A percentile compares a stretch with the other conserved stretches of the same genome.
Conservation (phyloP, 2,329 filamentous ascomycete genomes). For the Fusarium sarcochroum region DNA sequence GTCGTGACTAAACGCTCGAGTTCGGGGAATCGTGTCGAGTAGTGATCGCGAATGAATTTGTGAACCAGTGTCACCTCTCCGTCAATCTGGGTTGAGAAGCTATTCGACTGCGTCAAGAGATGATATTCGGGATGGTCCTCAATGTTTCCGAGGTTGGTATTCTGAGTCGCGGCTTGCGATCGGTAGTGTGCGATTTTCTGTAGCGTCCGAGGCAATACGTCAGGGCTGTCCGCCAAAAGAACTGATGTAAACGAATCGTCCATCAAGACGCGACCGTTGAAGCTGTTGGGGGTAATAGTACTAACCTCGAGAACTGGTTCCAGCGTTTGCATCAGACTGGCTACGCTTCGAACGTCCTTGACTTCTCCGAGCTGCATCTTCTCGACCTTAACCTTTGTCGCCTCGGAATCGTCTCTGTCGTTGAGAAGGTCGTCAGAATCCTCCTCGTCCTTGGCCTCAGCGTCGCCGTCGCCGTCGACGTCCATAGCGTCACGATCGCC, state of each 20-base stretch:
- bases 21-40: conserved; percentile 93
- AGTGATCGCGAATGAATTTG: conserved; percentile 97
- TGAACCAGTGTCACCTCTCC: conserved; percentile 93
- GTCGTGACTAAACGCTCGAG: conserved; percentile 91
- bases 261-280: conserved; percentile 38
- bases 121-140: conserved; percentile 95
- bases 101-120: conserved; percentile 89
- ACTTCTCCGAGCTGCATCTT: conserved; percentile 83
- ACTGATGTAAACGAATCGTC: conserved; percentile 73
- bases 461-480: conserved; percentile 47
- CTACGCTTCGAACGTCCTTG: conserved; percentile 84
- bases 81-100: conserved; percentile 91
- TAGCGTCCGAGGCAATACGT: conserved; percentile 66
- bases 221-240: conserved; percentile 74
- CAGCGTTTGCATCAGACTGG: conserved; percentile 84
- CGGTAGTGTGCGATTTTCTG: conserved; percentile 88
- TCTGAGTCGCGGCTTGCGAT: conserved; percentile 74
- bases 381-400: conserved; percentile 83
- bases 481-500: conserved; percentile 69
- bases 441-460: conserved; percentile 66
- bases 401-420: conserved; percentile 73
- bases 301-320: conserved; percentile 87
- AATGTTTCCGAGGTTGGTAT: conserved; percentile 81
- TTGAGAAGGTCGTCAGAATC: conserved; percentile 60
- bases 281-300: conserved; percentile 50